Base-by-base conservation (phyloP, 1,284 basidiomycete genomes). In the Cutaneotrichosporon arboriforme region DNA sequence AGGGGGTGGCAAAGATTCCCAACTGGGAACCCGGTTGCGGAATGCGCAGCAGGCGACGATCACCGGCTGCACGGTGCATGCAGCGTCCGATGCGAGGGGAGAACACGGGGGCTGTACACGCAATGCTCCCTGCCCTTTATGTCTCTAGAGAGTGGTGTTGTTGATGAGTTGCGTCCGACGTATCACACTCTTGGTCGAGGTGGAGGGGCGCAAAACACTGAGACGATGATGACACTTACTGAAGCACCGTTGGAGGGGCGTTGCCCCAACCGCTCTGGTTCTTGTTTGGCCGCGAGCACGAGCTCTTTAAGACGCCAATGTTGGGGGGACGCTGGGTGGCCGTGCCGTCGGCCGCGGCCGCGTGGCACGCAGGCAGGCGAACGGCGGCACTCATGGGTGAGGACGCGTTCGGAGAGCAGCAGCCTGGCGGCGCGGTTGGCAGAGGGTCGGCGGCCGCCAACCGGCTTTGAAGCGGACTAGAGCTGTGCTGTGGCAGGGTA, bases 201-300 rank as follows among this genome's bases (percentile, higher is more conserved):
- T 38, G 36, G 36, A 15, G 36, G 17, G 36, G 17, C 17, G 36
- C n/a, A n/a, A n/a, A n/a, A n/a, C n/a, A n/a, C n/a, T n/a, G n/a
- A n/a, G n/a, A n/a, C n/a, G n/a, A n/a, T 43, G 10, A 37, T 37
- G 18, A 44, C n/a, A n/a, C 51, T 43, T 34, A 57, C 55, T 53
- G 52, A 13, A 57, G 33, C 17, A 57, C 41, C 13, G 47, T 33
- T 17, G 45, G 26, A 8, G 55, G 49, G 1, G 53, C 41, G 49
- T 59, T 59, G 41, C 54, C 58, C 58, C 54, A 56, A 31, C 58
- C 58, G 22, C 50, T 40, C 54, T 59, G 58, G 23, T 34, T 26
- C 42, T 59, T 59, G 58, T 56, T 53, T 9, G 58, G 58, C 9
- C 58, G 51, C 14, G 54, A 54, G 31, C 54, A 52, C 2, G 54